Evolutionary conservation across 371 early-diverging fungal species (phyloP).

Genomic region (Lichtheimia corymbifera): DNA sequence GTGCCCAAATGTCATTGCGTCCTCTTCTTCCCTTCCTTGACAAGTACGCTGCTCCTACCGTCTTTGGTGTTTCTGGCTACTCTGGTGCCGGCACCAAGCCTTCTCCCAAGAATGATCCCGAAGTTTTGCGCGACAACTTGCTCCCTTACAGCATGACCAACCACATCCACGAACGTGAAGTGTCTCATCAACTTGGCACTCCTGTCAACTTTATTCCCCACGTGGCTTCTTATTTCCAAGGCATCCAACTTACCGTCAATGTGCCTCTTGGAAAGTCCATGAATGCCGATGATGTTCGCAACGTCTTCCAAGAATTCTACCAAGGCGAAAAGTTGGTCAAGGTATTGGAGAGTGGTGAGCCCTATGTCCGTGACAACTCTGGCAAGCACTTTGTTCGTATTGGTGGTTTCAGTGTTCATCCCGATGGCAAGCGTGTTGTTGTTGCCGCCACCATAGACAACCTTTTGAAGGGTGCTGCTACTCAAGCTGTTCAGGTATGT

Average conservation of each 20-base stretch:
- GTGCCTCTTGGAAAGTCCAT: conserved; percentile 77
- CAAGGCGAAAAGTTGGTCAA: conserved; percentile 78
- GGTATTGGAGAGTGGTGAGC: conserved; percentile 70
- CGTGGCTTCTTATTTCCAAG: conserved; percentile 92
- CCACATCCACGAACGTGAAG: conserved; percentile 96
- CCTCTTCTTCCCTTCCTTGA: conserved; percentile 76
- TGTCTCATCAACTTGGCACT: conserved; percentile 75
- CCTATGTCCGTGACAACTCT: conserved; percentile 86
- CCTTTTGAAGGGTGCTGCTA: conserved; percentile 95
- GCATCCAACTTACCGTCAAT: conserved; percentile 87
- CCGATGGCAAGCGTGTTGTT: conserved; percentile 81
- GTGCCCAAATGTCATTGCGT: conserved; percentile 86
- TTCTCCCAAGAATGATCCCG: conserved; percentile 90
- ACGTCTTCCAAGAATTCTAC: conserved; percentile 74
- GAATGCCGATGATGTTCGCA: conserved; percentile 64
- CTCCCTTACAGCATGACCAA: conserved; percentile 90
- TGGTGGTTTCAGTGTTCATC: conserved; percentile 89
- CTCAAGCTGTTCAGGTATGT: conserved; percentile 86
- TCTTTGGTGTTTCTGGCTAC: conserved; percentile 97
- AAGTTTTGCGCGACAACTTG: conserved; percentile 81
- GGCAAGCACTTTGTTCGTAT: conserved; percentile 85
- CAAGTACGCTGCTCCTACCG: conserved; percentile 59
- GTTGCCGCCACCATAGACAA: conserved; percentile 95
- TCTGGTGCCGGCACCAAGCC: conserved; percentile 97
- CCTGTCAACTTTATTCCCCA: conserved; percentile 83